A percentile compares a stretch with the other conserved stretches of the same genome.
Evolutionary conservation across 306 rosid genomes (phyloP).

Genomic region (Pyrus communis): DNA sequence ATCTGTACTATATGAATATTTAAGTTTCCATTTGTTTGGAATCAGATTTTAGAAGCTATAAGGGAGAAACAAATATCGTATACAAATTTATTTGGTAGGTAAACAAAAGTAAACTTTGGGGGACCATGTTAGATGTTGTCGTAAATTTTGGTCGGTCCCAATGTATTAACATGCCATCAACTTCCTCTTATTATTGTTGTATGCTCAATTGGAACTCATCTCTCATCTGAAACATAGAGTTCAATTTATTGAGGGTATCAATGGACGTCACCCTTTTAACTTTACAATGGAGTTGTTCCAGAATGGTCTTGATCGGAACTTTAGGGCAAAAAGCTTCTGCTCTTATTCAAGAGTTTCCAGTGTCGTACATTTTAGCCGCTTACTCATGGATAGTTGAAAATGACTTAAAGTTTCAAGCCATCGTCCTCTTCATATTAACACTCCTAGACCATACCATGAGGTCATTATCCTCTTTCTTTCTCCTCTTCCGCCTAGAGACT

Average conservation of each 20-base stretch:
- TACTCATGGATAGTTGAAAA: conserved; percentile 7
- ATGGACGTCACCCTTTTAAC: not conserved
- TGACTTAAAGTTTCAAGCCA: conserved; percentile 13
- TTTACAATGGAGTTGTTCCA: not conserved
- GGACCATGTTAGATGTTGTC: not conserved
- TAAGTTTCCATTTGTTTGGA: not conserved
- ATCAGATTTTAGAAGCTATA: not conserved
- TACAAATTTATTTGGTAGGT: not conserved
- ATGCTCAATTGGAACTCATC: not conserved
- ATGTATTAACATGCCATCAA: not conserved
- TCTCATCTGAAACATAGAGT: not conserved
- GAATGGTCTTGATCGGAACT: conserved; percentile 8
- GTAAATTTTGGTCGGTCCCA: not conserved
- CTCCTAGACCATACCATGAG: conserved; percentile 15
- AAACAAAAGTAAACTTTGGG: not conserved
- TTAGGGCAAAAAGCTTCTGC: conserved; percentile 6
- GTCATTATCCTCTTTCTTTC: conserved; percentile 9
- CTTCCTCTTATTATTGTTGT: not conserved
- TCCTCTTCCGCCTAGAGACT: not conserved
- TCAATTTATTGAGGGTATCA: not conserved
- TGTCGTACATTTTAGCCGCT: not conserved
- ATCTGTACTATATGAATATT: not conserved
- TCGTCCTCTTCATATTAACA: conserved; percentile 9
- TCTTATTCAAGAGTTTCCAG: not conserved
- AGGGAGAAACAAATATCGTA: not conserved